Conservation (phyloP, 2,329 filamentous ascomycete genomes). For the Anisogramma anomala region DNA sequence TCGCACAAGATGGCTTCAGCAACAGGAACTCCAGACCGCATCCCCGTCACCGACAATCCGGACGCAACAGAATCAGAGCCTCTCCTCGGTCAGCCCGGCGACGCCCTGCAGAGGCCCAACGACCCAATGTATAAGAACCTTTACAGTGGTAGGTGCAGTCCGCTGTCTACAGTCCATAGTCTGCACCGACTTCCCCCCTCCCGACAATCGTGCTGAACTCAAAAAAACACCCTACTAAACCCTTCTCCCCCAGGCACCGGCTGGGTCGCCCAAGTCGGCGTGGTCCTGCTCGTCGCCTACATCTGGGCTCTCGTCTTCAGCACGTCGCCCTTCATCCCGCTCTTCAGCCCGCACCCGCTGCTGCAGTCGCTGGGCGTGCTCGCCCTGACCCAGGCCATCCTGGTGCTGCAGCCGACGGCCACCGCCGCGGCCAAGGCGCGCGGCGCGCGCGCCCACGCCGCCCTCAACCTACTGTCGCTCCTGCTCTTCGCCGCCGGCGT, state of each 20-base stretch:
- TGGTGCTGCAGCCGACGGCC: conserved; percentile 80
- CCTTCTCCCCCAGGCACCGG: conserved; percentile 54
- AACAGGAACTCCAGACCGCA: conserved; percentile 50
- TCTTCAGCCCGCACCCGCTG: conserved; percentile 85
- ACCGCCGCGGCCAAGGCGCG: conserved; percentile 59
- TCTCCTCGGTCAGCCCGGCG: conserved; percentile 58
- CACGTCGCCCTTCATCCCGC: conserved; percentile 45
- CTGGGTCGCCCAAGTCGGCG: conserved; percentile 66
- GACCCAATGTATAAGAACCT: conserved; percentile 59
- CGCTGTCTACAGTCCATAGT: neutral
- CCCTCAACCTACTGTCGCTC: conserved; percentile 56
- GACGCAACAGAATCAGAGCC: conserved; percentile 50
- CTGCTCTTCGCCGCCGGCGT: conserved; percentile 53
- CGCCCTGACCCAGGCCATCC: conserved; percentile 64
- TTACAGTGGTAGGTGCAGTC: conserved; percentile 48
- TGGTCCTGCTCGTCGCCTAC: conserved; percentile 61
- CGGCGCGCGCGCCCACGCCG: conserved; percentile 37
- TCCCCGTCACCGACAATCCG: conserved; percentile 24
- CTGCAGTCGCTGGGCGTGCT: conserved; percentile 56
- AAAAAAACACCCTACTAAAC: too few relatives aligned
- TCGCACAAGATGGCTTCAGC: conserved; percentile 51
- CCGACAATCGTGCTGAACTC: too few relatives aligned
- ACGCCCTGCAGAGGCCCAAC: conserved; percentile 57
- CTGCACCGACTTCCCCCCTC: too few relatives aligned
- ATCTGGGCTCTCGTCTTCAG: conserved; percentile 70